Conservation (phyloP, 2,329 filamentous ascomycete genomes). For the Xylaria digitata region DNA sequence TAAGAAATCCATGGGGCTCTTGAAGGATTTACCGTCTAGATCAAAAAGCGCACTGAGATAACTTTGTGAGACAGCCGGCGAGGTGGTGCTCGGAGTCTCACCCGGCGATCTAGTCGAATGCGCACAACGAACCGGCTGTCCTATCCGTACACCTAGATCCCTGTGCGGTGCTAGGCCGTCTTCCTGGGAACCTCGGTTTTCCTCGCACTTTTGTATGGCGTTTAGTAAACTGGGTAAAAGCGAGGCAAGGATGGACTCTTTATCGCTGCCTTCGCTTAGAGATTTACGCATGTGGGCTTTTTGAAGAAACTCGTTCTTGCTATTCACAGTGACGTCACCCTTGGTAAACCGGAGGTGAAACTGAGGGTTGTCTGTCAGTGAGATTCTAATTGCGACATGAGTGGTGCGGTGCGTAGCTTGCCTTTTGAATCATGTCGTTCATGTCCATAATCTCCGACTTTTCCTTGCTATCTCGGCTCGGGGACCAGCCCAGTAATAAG, state of each 20-base stretch:
- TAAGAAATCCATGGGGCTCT: conserved; percentile 33
- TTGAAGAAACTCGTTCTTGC: conserved; percentile 85
- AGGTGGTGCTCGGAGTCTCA: neutral
- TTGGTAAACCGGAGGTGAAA: conserved; percentile 91
- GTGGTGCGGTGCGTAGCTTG: conserved; percentile 53
- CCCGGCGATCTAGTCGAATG: neutral
- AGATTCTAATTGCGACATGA: conserved; percentile 2
- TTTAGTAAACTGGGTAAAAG: conserved; percentile 33
- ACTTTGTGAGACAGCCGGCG: conserved; percentile 19
- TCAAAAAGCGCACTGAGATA: conserved; percentile 41
- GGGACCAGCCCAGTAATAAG: conserved; percentile 85
- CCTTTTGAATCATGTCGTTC: conserved; percentile 75
- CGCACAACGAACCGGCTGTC: conserved; percentile 22
- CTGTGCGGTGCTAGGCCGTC: neutral
- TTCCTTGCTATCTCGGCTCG: conserved; percentile 48
- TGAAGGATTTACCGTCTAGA: conserved; percentile 37
- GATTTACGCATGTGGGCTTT: conserved; percentile 41
- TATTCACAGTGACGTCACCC: conserved; percentile 85
- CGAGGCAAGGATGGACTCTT: conserved; percentile 19
- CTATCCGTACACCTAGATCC: conserved; percentile 33
- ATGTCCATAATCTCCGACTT: conserved; percentile 78
- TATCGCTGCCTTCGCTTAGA: conserved; percentile 8
- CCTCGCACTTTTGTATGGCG: conserved; percentile 35
- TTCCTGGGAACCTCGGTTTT: conserved; percentile 15
- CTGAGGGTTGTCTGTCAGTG: conserved; percentile 52